Evolutionary conservation across 139 green algal genomes (phyloP).

Genomic region (Raphidocelis subcapitata): DNA sequence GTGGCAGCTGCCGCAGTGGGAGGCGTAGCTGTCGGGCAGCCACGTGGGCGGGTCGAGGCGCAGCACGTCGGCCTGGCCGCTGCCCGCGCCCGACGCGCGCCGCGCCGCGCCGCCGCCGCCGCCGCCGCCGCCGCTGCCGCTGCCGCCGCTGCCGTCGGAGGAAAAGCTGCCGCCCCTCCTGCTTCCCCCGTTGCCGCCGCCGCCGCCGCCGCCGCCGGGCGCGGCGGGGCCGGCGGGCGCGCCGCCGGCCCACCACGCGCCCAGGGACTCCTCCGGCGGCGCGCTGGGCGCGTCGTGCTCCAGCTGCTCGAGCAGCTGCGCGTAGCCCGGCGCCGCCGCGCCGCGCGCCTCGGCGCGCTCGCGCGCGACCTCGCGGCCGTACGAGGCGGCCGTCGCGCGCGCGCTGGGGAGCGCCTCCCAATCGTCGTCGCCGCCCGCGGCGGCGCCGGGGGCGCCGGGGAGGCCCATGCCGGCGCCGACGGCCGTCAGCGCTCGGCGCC

Average conservation of each 20-base stretch:
- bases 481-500: too few relatives aligned
- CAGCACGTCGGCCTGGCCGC: constrained; percentile 49
- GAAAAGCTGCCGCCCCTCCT: neutral
- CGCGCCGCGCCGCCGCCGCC: neutral
- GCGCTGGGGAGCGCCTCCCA: constrained; percentile 67
- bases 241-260: neutral
- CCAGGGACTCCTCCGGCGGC: neutral
- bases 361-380: constrained; percentile 29
- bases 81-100: constrained; percentile 10
- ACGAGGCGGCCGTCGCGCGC: constrained; percentile 32
- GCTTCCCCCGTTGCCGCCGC: neutral
- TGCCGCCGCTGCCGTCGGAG: neutral
- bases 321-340: neutral
- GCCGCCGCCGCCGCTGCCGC: constrained; percentile 8
- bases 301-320: constrained; percentile 21
- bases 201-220: neutral
- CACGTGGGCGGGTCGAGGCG: constrained; percentile 67
- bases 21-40: constrained; percentile 69
- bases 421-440: constrained; percentile 47
- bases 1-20: constrained; percentile 36
- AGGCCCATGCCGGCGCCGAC: too few relatives aligned
- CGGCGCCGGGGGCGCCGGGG: too few relatives aligned
- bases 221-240: neutral
- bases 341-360: constrained; percentile 2
- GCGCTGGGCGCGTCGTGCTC: constrained; percentile 22